phyloP scores from a whole-genome alignment of 1,284 basidiomycete species.

The Mycena sp. region DNA sequence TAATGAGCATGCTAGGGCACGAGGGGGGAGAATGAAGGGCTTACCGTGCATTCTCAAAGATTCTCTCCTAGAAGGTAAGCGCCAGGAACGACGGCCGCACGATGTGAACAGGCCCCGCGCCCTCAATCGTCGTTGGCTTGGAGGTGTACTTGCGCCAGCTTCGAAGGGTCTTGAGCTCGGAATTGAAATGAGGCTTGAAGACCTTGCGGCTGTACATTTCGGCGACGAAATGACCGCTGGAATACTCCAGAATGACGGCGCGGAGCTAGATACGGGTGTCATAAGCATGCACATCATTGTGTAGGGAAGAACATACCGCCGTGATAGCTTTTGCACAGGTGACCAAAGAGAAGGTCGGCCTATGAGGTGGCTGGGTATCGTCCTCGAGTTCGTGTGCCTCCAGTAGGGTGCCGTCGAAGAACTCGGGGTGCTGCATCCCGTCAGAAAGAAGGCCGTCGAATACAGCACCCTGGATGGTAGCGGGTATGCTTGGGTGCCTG shows the following conservation, averaged over 20 bases:
- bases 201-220: background rate
- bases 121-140: background rate
- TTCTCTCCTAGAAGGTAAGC: background rate
- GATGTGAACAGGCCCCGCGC: background rate
- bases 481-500: background rate
- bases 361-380: background rate
- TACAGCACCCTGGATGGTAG: background rate
- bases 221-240: background rate
- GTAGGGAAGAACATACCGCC: background rate
- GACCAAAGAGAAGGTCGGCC: background rate
- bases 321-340: background rate
- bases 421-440: conserved; percentile 5
- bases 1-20: too few species aligned
- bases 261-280: background rate
- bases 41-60: background rate
- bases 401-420: conserved; percentile 3
- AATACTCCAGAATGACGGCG: background rate
- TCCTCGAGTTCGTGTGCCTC: too few species aligned
- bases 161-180: conserved; percentile 3
- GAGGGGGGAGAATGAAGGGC: background rate
- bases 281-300: background rate
- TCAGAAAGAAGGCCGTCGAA: background rate
- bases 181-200: background rate
- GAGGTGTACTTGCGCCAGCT: background rate
- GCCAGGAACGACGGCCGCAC: background rate